Conservation (phyloP, 2,329 filamentous ascomycete species). For the Cercospora sesami region DNA sequence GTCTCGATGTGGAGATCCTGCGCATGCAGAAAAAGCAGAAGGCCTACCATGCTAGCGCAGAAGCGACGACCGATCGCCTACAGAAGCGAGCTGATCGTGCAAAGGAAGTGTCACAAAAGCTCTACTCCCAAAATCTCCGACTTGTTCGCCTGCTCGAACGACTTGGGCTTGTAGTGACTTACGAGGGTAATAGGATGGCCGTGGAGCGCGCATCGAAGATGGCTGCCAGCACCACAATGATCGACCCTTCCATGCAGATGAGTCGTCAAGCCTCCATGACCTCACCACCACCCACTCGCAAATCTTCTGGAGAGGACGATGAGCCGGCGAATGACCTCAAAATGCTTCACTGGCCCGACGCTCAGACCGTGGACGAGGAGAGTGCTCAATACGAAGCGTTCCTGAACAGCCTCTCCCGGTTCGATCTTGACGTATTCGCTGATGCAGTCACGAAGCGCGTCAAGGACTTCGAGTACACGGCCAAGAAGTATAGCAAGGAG, state of each 20-base stretch:
- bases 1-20: conserved; percentile 72
- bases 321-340: conserved; percentile 58
- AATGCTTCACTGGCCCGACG: conserved; percentile 79
- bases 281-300: conserved; percentile 57
- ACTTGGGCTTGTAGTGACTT: conserved; percentile 77
- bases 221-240: conserved; percentile 49
- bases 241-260: conserved; percentile 45
- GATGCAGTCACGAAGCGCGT: conserved; percentile 86
- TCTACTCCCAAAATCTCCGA: conserved; percentile 82
- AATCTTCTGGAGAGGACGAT: conserved; percentile 51
- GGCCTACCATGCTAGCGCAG: conserved; percentile 50
- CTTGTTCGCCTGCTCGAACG: conserved; percentile 81
- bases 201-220: conserved; percentile 70
- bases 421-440: conserved; percentile 80
- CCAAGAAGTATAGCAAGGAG: conserved; percentile 90
- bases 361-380: conserved; percentile 65
- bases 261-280: conserved; percentile 55
- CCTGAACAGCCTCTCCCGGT: conserved; percentile 69
- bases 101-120: conserved; percentile 78
- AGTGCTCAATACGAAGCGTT: conserved; percentile 73
- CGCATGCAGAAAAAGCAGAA: conserved; percentile 66
- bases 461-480: conserved; percentile 89
- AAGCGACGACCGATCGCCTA: conserved; percentile 58
- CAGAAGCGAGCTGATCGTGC: conserved; percentile 70
- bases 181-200: conserved; percentile 67